Percentiles rank a stretch among this genome's conserved stretches.
Evolutionary conservation across 495 filamentous ascomycete species (phyloP).

Genomic region (Xylaria castorea): DNA sequence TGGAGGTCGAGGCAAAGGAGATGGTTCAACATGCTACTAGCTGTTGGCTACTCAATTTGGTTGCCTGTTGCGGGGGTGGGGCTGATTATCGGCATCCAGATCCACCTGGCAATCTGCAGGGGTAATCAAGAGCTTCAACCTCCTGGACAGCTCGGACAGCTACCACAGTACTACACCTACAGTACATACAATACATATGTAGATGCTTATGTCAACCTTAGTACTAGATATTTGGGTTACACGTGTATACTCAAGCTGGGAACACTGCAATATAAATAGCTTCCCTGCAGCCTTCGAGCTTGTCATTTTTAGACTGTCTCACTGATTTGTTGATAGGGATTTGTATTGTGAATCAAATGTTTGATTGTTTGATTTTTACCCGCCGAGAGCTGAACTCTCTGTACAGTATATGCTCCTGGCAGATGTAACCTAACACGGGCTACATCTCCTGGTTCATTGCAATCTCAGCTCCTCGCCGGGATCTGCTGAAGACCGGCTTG

Average conservation of each 20-base stretch:
- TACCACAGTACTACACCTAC: no score
- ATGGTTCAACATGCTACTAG: background rate
- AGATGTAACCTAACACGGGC: background rate
- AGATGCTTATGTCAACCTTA: no score
- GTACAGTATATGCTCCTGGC: background rate
- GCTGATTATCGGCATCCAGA: background rate
- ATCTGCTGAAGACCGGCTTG: background rate
- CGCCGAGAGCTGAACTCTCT: background rate
- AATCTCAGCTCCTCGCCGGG: background rate
- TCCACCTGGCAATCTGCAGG: background rate
- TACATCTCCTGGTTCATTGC: background rate
- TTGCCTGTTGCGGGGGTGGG: slow-evolving; percentile 16
- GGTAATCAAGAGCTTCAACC: background rate
- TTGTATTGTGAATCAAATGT: background rate
- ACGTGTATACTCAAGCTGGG: background rate
- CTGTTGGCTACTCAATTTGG: background rate
- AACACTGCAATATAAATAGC: background rate
- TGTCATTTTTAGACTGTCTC: background rate
- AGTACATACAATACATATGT: no score
- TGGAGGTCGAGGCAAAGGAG: background rate
- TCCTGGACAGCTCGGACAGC: background rate
- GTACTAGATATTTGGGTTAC: background rate
- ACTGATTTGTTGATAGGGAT: background rate
- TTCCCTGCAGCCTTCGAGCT: slow-evolving; percentile 7
- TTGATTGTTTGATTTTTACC: background rate